Percentiles rank a stretch among this genome's conserved stretches.
Conservation (phyloP, 169 alveolate species). For the Cyclospora cayetanensis region DNA sequence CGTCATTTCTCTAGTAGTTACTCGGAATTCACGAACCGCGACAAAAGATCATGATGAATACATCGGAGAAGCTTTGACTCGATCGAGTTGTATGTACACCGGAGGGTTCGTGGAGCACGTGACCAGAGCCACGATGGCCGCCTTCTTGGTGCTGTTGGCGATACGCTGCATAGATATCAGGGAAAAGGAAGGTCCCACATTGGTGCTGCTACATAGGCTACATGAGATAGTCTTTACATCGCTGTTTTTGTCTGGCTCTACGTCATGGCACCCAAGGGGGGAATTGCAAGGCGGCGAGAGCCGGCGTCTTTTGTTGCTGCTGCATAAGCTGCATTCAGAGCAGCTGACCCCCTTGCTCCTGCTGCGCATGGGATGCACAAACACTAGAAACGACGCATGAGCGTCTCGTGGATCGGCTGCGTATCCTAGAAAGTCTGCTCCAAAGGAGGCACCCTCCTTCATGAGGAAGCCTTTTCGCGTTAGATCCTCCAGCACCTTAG, state of each 20-base stretch:
- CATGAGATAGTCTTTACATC: neutral
- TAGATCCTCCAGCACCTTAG: neutral
- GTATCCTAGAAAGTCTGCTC: neutral
- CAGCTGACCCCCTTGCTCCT: neutral
- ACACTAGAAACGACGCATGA: neutral
- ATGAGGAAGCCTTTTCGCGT: neutral
- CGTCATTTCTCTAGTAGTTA: no score
- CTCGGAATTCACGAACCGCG: no score
- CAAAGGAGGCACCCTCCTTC: neutral
- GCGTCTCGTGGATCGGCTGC: neutral
- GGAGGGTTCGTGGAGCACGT: neutral
- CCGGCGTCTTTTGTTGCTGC: neutral
- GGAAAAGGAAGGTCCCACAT: neutral
- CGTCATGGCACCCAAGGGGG: no score
- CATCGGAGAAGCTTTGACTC: neutral
- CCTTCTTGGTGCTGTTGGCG: neutral
- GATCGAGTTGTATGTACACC: slow-evolving; percentile 2
- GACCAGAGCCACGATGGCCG: neutral
- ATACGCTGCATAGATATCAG: neutral
- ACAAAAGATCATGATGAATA: no score
- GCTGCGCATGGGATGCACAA: neutral
- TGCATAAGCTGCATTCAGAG: neutral
- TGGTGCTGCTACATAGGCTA: neutral
- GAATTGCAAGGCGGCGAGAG: no score
- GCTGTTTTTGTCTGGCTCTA: neutral